Evolutionary conservation across 129 eudicot genomes (phyloP).

Genomic region (Ambrosia artemisiifolia): DNA sequence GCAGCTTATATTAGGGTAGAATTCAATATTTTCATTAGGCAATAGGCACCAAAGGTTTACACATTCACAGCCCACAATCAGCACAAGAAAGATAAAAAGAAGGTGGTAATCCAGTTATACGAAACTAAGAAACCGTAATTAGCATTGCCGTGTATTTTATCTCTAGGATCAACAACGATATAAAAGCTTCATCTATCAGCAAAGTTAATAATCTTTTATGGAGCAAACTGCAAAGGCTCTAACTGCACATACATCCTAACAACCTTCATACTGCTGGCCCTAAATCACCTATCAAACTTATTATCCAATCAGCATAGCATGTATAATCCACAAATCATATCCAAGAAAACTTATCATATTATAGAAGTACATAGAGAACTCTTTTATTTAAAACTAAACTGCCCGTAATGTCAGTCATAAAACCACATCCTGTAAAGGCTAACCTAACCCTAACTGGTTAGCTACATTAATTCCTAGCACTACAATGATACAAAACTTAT

Average conservation of each 20-base stretch:
- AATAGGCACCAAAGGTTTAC: slow-evolving; percentile 3
- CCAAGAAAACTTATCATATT: neutral
- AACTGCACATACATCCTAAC: neutral
- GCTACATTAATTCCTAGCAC: slow-evolving; percentile 1
- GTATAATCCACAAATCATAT: slow-evolving; percentile 3
- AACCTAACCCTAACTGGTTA: slow-evolving; percentile 21
- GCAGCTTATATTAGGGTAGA: neutral
- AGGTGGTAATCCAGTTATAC: neutral
- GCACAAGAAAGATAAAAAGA: neutral
- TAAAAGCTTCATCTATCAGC: neutral
- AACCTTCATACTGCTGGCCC: neutral
- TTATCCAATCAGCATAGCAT: slow-evolving; percentile 16
- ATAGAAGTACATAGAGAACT: neutral
- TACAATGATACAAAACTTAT: neutral
- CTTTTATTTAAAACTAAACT: neutral
- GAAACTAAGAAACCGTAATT: slow-evolving; percentile 13
- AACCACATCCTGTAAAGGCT: neutral
- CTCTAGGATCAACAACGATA: slow-evolving; percentile 8
- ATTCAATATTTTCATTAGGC: slow-evolving; percentile 5
- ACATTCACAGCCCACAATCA: slow-evolving; percentile 1
- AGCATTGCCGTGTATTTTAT: neutral
- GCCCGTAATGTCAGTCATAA: neutral
- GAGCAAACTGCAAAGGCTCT: neutral
- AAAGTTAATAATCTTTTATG: neutral
- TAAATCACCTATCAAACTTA: slow-evolving; percentile 11